Percentiles rank a stretch among this genome's conserved stretches.
Conservation (phyloP, 331 rosid species). For the Malus hybrid region DNA sequence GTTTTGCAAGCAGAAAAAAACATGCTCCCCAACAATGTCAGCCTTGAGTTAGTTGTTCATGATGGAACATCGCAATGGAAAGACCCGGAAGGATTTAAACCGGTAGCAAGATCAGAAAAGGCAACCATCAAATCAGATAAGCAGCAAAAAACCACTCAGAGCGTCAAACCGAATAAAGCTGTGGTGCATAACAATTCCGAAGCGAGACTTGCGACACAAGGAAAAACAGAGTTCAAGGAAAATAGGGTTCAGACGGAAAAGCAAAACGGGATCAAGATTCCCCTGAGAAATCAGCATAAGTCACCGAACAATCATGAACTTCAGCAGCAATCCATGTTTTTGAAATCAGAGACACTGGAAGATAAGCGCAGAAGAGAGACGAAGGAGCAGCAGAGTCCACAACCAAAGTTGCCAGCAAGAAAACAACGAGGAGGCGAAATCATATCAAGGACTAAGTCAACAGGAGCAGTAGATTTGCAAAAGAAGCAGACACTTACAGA, state of each 20-base stretch:
- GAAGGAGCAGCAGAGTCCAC: slow-evolving; percentile 18
- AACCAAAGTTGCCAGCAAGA: slow-evolving; percentile 21
- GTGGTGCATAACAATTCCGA: neutral
- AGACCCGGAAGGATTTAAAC: neutral
- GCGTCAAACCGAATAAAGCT: neutral
- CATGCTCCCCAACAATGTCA: neutral
- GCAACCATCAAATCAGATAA: slow-evolving; percentile 23
- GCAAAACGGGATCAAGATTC: slow-evolving; percentile 26
- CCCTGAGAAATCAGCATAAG: slow-evolving; percentile 30
- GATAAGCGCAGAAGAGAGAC: slow-evolving; percentile 24
- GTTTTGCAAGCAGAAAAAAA: neutral
- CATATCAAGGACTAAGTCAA: slow-evolving; percentile 11
- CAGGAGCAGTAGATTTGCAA: neutral
- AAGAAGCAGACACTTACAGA: slow-evolving; percentile 39
- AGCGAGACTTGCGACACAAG: slow-evolving; percentile 5
- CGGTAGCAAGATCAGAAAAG: neutral
- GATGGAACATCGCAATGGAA: neutral
- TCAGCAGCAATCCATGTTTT: neutral
- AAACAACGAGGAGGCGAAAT: slow-evolving; percentile 27
- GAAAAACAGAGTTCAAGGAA: slow-evolving; percentile 28
- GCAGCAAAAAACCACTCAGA: slow-evolving; percentile 3
- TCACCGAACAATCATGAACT: slow-evolving; percentile 19
- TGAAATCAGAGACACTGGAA: neutral
- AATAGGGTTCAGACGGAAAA: slow-evolving; percentile 26
- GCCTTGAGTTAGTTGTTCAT: neutral